Conservation (phyloP, 2,329 filamentous ascomycete genomes). For the Elsinoe necatrix region DNA sequence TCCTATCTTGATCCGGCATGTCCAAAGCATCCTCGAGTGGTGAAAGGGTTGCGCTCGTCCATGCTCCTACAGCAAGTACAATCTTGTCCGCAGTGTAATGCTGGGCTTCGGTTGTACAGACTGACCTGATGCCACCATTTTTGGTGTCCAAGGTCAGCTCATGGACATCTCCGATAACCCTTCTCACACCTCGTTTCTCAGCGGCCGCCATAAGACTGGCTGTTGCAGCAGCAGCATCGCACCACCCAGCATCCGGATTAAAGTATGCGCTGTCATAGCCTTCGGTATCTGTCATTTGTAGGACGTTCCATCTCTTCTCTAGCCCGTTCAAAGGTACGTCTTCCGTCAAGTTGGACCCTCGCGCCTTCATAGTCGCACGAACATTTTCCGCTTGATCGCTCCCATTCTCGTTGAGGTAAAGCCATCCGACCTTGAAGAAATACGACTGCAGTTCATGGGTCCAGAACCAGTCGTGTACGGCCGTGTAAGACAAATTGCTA, state of each 20-base stretch:
- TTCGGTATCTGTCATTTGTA: conserved; percentile 31
- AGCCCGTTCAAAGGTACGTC: conserved; percentile 39
- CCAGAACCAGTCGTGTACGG: conserved; percentile 32
- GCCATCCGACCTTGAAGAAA: conserved; percentile 54
- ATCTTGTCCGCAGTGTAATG: conserved; percentile 45
- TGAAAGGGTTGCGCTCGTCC: conserved; percentile 47
- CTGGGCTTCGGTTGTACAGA: conserved; percentile 41
- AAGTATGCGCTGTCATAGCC: conserved; percentile 39
- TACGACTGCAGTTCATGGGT: conserved; percentile 29
- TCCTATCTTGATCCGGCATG: conserved; percentile 38
- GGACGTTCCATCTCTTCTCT: conserved; percentile 34
- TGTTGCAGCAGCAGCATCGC: conserved; percentile 42
- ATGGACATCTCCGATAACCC: conserved; percentile 37
- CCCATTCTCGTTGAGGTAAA: conserved; percentile 45
- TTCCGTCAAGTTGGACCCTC: conserved; percentile 34
- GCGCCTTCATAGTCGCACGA: conserved; percentile 44
- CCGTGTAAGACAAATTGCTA: conserved; percentile 30
- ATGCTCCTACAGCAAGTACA: conserved; percentile 49
- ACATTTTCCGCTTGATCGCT: conserved; percentile 45
- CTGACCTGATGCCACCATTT: conserved; percentile 33
- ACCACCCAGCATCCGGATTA: conserved; percentile 48
- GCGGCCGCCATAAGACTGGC: conserved; percentile 38
- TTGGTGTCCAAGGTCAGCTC: conserved; percentile 37
- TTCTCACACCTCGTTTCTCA: conserved; percentile 38
- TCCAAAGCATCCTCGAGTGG: conserved; percentile 38